Evolutionary conservation across 2,329 filamentous ascomycete genomes (phyloP).

Genomic region (Clonostachys rhizophaga): DNA sequence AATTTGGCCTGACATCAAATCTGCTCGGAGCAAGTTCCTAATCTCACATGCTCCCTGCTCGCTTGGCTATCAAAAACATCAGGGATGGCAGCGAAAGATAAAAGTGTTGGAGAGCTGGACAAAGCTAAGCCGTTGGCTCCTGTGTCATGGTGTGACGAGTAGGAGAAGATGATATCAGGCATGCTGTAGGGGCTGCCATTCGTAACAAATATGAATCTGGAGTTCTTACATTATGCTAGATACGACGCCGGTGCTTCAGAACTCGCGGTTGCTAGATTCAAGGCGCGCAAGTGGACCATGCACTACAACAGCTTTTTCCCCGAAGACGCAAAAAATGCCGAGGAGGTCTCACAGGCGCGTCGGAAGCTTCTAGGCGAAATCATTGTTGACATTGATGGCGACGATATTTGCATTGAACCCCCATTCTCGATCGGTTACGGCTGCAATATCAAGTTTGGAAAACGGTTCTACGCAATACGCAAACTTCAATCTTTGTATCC

Average conservation of each 20-base stretch:
- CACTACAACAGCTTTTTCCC: conserved; percentile 56
- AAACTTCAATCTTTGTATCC: conserved; percentile 55
- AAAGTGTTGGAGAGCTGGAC: conserved; percentile 1
- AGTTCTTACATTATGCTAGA: conserved; percentile 16
- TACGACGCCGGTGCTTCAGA: conserved; percentile 45
- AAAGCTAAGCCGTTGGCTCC: conserved; percentile 41
- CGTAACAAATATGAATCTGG: too few species aligned
- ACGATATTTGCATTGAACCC: conserved; percentile 49
- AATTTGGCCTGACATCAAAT: too few species aligned
- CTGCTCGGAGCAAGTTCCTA: too few species aligned
- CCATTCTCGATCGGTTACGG: conserved; percentile 58
- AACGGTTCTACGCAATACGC: conserved; percentile 58
- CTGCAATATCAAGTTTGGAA: conserved; percentile 53
- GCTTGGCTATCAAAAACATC: neutral
- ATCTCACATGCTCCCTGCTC: too few species aligned
- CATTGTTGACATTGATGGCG: conserved; percentile 39
- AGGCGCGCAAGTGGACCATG: conserved; percentile 47
- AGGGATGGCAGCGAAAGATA: conserved; percentile 1
- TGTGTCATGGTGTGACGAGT: conserved; percentile 53
- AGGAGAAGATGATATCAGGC: conserved; percentile 60
- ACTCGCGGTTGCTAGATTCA: conserved; percentile 43
- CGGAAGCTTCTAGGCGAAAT: conserved; percentile 34
- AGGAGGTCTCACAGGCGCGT: conserved; percentile 30
- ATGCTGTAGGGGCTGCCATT: conserved; percentile 44
- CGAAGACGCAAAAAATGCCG: conserved; percentile 33